phyloP scores from a whole-genome alignment of 169 alveolate genomes.

The Plasmodium falciparum region DNA sequence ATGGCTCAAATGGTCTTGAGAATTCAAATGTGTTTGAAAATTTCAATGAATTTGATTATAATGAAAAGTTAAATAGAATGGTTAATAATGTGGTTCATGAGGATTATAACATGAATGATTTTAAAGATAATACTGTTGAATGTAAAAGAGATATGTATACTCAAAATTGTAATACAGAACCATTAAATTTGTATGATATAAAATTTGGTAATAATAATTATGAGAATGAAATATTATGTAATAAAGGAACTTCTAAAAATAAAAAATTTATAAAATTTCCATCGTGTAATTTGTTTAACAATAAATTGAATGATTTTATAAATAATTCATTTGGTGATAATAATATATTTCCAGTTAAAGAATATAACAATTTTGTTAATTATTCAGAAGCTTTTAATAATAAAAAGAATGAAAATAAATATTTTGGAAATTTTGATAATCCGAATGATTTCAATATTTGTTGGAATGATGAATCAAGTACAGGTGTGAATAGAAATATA shows the following conservation, averaged over 20 bases:
- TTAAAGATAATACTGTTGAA: not conserved
- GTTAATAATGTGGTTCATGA: not conserved
- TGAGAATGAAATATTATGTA: conserved; percentile 9
- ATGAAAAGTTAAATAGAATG: not conserved
- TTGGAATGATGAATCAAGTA: not conserved
- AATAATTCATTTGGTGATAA: conserved; percentile 20
- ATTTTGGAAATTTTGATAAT: not conserved
- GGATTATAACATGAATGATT: not conserved
- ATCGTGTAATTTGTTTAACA: conserved; percentile 27
- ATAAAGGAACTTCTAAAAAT: conserved; percentile 2
- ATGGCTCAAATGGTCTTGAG: no score
- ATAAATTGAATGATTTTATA: conserved; percentile 4
- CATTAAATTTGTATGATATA: conserved; percentile 12
- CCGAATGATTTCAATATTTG: not conserved
- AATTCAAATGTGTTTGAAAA: no score
- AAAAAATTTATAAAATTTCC: conserved; percentile 9
- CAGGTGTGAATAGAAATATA: no score
- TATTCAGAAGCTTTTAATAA: conserved; percentile 12
- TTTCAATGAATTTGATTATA: not conserved
- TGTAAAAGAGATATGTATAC: not conserved
- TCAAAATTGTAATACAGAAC: not conserved
- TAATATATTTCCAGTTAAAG: conserved; percentile 1
- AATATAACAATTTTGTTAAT: not conserved
- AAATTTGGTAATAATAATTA: conserved; percentile 21
- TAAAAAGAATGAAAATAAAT: not conserved